phyloP scores from a whole-genome alignment of 1,284 basidiomycete genomes.

The Wolfiporia cocos region DNA sequence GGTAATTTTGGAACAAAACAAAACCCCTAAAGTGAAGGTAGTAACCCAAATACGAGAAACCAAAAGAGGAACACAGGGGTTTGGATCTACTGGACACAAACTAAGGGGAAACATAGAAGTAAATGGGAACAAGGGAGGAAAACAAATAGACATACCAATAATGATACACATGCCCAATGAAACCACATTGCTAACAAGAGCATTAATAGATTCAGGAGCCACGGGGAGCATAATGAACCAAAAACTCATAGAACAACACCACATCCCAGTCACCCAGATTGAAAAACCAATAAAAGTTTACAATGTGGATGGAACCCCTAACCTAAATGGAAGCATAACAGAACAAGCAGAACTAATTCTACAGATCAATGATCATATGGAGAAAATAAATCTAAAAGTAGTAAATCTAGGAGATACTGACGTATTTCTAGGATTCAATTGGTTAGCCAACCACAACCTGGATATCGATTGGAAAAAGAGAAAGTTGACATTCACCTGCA shows the following conservation, averaged over 20 bases:
- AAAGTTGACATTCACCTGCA: background rate
- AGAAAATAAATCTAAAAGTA: background rate
- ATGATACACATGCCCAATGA: background rate
- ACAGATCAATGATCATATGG: background rate
- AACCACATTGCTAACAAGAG: background rate
- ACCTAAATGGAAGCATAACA: background rate
- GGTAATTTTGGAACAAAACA: background rate
- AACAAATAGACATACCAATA: background rate
- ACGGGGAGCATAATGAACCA: no score
- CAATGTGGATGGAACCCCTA: background rate
- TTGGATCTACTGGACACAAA: background rate
- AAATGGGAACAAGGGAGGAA: background rate
- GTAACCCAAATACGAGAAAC: background rate
- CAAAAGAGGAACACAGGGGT: background rate
- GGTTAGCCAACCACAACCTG: slow-evolving; percentile 7
- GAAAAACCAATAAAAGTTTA: background rate
- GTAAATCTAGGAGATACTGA: no score
- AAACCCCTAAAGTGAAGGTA: no score
- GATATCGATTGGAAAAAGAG: slow-evolving; percentile 4
- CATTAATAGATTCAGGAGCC: background rate
- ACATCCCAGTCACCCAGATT: no score
- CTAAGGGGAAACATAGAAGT: background rate
- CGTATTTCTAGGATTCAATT: slow-evolving; percentile 8
- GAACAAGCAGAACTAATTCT: background rate
- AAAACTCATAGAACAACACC: no score